Conservation (phyloP, 208 protist genomes). For the Wallacemonas sp. region DNA sequence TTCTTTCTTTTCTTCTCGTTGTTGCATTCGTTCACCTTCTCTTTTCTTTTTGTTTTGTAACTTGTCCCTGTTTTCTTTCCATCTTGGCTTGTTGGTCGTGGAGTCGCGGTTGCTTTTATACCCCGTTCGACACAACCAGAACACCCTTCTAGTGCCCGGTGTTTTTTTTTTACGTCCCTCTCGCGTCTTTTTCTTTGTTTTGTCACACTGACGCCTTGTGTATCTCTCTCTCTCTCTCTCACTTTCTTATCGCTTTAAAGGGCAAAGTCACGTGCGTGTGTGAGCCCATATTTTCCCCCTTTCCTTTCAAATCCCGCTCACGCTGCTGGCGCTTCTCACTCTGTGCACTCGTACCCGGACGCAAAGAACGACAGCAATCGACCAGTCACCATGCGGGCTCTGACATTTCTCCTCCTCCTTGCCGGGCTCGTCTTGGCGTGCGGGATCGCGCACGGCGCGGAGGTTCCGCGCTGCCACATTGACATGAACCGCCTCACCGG, state of each 20-base stretch:
- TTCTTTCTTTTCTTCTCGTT: conserved; percentile 3
- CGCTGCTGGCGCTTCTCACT: no score
- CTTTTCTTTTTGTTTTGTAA: conserved; percentile 4
- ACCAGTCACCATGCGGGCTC: not conserved
- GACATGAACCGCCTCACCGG: conserved; percentile 33
- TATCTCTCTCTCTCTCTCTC: no score
- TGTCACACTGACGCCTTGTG: no score
- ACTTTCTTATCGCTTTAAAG: no score
- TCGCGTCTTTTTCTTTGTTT: not conserved
- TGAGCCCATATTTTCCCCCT: no score
- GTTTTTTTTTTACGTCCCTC: not conserved
- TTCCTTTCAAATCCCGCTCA: no score
- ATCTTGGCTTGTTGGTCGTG: not conserved
- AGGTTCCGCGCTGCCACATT: conserved; percentile 39
- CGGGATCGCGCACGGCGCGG: not conserved
- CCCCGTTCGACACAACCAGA: no score
- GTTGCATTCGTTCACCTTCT: not conserved
- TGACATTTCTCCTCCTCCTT: not conserved
- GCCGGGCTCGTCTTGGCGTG: not conserved
- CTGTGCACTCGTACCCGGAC: no score
- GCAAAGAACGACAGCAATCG: no score
- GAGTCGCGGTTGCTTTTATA: no score
- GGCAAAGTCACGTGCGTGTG: no score
- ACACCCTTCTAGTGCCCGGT: not conserved
- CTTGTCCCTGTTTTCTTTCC: not conserved